These are phyloP conservation scores for Sarocladium kiliense DNA, from an alignment of 2,329 filamentous ascomycete species.

Conservation along the genomic window DNA sequence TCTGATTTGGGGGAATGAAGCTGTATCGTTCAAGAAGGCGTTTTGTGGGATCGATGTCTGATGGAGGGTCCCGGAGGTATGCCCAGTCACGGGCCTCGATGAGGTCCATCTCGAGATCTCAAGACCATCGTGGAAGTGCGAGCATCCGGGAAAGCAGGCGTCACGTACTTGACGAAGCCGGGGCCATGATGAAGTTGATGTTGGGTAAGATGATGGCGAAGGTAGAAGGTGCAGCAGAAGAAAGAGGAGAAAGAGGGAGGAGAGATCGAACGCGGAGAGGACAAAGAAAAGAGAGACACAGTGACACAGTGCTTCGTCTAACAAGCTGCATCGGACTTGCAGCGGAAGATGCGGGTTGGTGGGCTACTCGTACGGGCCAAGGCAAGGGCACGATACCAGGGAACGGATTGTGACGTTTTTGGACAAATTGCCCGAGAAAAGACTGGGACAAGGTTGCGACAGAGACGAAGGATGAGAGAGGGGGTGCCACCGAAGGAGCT, in stretches of 20 bases:
- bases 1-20: conserved; percentile 26
- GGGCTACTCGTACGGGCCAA: neutral
- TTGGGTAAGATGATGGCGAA: conserved; percentile 3
- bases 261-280: neutral
- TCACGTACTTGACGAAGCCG: conserved; percentile 11
- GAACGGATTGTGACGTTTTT: neutral
- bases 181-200: neutral
- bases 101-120: conserved; percentile 25
- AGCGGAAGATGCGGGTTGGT: neutral
- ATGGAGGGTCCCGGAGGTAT: conserved; percentile 30
- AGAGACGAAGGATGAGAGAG: neutral
- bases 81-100: conserved; percentile 29
- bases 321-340: neutral
- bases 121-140: conserved; percentile 2
- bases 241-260: too few species aligned
- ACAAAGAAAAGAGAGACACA: conserved; percentile 6
- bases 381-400: neutral
- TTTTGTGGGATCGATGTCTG: conserved; percentile 29
- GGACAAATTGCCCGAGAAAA: conserved; percentile 3
- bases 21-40: conserved; percentile 34
- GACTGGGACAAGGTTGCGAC: neutral
- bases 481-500: too few species aligned
- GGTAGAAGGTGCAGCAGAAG: too few species aligned
- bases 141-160: neutral
- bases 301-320: neutral